These are phyloP conservation scores for Puccinia horiana DNA, from an alignment of 1,284 basidiomycete species.

Conservation along the genomic window DNA sequence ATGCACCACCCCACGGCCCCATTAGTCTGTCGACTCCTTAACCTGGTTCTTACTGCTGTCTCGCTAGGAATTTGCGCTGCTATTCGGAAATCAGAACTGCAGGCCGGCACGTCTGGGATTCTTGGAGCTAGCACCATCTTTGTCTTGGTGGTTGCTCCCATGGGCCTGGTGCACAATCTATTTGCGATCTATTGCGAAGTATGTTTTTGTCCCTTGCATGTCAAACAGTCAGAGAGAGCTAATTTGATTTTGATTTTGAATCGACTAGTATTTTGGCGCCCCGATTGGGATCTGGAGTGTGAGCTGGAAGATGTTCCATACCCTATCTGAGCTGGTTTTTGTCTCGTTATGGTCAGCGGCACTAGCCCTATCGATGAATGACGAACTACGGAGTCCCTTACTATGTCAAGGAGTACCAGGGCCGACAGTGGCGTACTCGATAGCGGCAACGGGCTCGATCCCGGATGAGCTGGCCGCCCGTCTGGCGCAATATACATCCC, in stretches of 20 bases:
- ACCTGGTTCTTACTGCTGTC: conserved; percentile 76
- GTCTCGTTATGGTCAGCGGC: conserved; percentile 91
- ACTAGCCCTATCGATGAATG: conserved; percentile 81
- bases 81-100: conserved; percentile 68
- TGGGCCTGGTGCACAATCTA: conserved; percentile 82
- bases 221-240: conserved; percentile 60
- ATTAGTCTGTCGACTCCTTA: conserved; percentile 79
- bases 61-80: conserved; percentile 77
- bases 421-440: conserved; percentile 55
- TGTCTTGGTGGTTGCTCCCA: conserved; percentile 80
- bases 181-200: conserved; percentile 65
- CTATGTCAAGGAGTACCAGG: conserved; percentile 65
- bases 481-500: neutral
- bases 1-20: conserved; percentile 54
- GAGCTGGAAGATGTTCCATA: conserved; percentile 75
- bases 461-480: conserved; percentile 51
- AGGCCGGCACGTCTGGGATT: conserved; percentile 64
- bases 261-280: conserved; percentile 77
- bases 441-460: conserved; percentile 53
- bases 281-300: conserved; percentile 86
- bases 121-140: conserved; percentile 75
- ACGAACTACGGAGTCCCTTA: conserved; percentile 82
- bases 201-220: too few species aligned
- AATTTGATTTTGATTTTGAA: neutral
- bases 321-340: conserved; percentile 78